These are phyloP conservation scores for Abelmoschus esculentus DNA, from an alignment of 345 rosid genomes.

Conservation along the genomic window DNA sequence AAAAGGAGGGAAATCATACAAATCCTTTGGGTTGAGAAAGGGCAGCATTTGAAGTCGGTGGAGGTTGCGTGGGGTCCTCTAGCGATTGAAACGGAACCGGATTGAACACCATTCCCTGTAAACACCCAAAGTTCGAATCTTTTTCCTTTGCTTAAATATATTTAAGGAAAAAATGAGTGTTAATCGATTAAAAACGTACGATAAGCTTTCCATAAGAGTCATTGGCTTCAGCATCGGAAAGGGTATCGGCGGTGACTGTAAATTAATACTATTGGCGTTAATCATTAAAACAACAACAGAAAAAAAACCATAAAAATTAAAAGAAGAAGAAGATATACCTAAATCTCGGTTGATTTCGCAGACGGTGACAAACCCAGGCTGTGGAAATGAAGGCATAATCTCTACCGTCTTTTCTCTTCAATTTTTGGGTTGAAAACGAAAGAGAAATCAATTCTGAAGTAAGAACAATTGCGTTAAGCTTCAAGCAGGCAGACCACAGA, in stretches of 20 bases:
- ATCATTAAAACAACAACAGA: not conserved
- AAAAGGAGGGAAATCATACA: constrained; percentile 12
- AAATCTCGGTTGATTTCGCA: constrained; percentile 88
- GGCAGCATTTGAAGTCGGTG: constrained; percentile 22
- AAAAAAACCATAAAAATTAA: no score
- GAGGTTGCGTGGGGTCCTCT: constrained; percentile 32
- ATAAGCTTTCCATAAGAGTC: constrained; percentile 74
- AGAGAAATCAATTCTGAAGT: not conserved
- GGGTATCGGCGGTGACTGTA: constrained; percentile 59
- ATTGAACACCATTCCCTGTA: constrained; percentile 74
- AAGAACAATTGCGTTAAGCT: not conserved
- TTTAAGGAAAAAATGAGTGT: not conserved
- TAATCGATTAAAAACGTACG: constrained; percentile 29
- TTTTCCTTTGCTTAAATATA: not conserved
- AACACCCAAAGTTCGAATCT: not conserved
- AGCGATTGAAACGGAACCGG: constrained; percentile 53
- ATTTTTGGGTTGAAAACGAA: not conserved
- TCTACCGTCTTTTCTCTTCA: not conserved
- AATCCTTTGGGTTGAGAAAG: constrained; percentile 33
- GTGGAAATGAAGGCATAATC: constrained; percentile 72
- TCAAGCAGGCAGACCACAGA: not conserved
- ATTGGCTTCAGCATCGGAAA: constrained; percentile 68
- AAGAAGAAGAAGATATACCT: constrained; percentile 24
- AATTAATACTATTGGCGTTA: not conserved
- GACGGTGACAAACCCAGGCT: constrained; percentile 69